A percentile compares a stretch with the other conserved stretches of the same genome.
phyloP scores from a whole-genome alignment of 2,329 filamentous ascomycete genomes.

The Trichoderma semiorbis region DNA sequence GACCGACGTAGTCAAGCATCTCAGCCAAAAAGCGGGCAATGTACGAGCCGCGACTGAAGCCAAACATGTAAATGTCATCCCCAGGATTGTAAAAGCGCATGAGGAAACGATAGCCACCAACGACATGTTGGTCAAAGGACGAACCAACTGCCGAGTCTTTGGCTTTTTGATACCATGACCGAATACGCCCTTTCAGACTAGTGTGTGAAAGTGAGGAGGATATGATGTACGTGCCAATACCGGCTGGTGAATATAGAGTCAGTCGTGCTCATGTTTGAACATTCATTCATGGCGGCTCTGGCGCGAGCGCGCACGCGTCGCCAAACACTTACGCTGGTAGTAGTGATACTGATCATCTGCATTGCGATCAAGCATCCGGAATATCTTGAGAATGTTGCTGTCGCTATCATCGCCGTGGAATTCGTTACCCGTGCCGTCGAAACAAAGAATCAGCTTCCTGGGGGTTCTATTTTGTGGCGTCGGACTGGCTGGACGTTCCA shows the following conservation, averaged over 20 bases:
- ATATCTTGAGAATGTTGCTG: constrained; percentile 67
- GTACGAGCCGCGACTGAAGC: constrained; percentile 70
- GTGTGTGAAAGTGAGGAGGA: constrained; percentile 58
- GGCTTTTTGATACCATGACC: constrained; percentile 66
- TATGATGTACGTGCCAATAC: constrained; percentile 71
- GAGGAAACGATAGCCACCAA: constrained; percentile 76
- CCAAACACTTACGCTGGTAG: constrained; percentile 53
- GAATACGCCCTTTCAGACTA: constrained; percentile 52
- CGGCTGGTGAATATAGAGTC: constrained; percentile 40
- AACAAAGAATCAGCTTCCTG: constrained; percentile 56
- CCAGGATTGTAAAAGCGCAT: constrained; percentile 68
- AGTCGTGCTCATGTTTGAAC: constrained; percentile 37
- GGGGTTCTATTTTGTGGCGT: constrained; percentile 23
- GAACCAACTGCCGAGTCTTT: constrained; percentile 78
- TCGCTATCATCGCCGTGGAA: constrained; percentile 61
- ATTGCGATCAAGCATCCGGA: constrained; percentile 64
- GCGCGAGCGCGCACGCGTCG: background rate
- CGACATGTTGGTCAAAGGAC: constrained; percentile 78
- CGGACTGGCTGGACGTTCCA: constrained; percentile 17
- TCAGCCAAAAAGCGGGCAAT: constrained; percentile 74
- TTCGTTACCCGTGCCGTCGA: constrained; percentile 63
- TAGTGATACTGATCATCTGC: constrained; percentile 61
- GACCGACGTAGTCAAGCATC: constrained; percentile 79
- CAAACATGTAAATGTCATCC: constrained; percentile 68
- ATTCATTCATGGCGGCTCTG: background rate